Evolutionary conservation across 805 yeast species (phyloP).

Genomic region (Kluyveromyces aestuarii): DNA sequence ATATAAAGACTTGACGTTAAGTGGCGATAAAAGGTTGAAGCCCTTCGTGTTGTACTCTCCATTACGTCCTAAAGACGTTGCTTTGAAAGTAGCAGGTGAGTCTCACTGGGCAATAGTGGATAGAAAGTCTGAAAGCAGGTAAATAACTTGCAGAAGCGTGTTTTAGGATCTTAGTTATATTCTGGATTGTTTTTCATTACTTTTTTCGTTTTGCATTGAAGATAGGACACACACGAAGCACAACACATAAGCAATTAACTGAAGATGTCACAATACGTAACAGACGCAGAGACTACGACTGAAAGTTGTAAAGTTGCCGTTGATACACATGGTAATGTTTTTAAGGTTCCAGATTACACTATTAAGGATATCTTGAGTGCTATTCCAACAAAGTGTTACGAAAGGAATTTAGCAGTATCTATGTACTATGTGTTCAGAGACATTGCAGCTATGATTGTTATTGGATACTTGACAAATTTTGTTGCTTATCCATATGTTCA

Average conservation of each 20-base stretch:
- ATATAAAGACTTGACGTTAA: not conserved
- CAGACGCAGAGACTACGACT: constrained; percentile 7
- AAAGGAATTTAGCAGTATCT: constrained; percentile 47
- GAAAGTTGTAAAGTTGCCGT: constrained; percentile 30
- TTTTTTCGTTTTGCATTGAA: not conserved
- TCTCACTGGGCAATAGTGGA: too few relatives aligned
- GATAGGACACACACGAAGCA: not conserved
- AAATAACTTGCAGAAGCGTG: too few relatives aligned
- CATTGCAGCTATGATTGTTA: constrained; percentile 37
- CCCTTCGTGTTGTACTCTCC: not conserved
- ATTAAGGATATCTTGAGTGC: constrained; percentile 66
- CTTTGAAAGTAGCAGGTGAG: not conserved
- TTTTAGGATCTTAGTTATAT: too few relatives aligned
- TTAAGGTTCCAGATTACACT: constrained; percentile 64
- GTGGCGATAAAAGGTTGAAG: too few relatives aligned
- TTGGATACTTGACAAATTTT: constrained; percentile 38
- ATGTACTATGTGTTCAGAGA: constrained; percentile 64
- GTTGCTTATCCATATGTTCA: constrained; percentile 8
- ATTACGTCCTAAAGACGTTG: not conserved
- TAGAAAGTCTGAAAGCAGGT: too few relatives aligned
- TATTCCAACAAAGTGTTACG: constrained; percentile 69
- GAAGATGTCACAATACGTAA: constrained; percentile 2
- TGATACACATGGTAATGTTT: constrained; percentile 57
- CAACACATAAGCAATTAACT: not conserved
- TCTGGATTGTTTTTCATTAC: too few relatives aligned